phyloP scores from a whole-genome alignment of 2,329 filamentous ascomycete genomes.

The Trichoderma pleuroti region DNA sequence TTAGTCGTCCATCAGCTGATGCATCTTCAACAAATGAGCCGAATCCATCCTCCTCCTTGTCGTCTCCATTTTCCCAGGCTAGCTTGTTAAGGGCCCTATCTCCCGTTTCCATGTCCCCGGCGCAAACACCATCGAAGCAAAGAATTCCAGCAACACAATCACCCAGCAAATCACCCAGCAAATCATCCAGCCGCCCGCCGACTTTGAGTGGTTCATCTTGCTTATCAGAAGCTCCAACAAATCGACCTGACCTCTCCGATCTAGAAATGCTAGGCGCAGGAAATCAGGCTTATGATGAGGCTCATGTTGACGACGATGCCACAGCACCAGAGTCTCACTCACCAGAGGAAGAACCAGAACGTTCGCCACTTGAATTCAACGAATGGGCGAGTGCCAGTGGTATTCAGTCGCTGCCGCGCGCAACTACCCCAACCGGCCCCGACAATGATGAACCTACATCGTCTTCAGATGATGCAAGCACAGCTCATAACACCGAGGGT shows the following conservation, averaged over 20 bases:
- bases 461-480: background rate
- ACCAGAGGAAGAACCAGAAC: background rate
- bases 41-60: background rate
- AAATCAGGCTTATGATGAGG: background rate
- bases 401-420: background rate
- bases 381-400: background rate
- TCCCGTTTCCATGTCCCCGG: background rate
- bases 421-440: background rate
- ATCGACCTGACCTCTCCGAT: background rate
- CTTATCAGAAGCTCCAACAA: background rate
- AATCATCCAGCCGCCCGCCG: background rate
- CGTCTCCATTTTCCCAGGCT: background rate
- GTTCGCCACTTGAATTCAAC: background rate
- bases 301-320: no score
- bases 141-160: background rate
- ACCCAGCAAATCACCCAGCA: background rate
- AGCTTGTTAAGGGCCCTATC: background rate
- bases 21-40: background rate
- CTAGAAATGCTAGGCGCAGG: background rate
- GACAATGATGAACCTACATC: background rate
- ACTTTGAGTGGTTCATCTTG: background rate
- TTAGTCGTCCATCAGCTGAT: background rate
- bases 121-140: conserved; percentile 2
- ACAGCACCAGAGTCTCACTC: background rate
- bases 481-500: background rate